Percentiles rank a stretch among this genome's conserved stretches.
Conservation (phyloP, 2,329 filamentous ascomycete species). For the Exutisphaerella laricina region DNA sequence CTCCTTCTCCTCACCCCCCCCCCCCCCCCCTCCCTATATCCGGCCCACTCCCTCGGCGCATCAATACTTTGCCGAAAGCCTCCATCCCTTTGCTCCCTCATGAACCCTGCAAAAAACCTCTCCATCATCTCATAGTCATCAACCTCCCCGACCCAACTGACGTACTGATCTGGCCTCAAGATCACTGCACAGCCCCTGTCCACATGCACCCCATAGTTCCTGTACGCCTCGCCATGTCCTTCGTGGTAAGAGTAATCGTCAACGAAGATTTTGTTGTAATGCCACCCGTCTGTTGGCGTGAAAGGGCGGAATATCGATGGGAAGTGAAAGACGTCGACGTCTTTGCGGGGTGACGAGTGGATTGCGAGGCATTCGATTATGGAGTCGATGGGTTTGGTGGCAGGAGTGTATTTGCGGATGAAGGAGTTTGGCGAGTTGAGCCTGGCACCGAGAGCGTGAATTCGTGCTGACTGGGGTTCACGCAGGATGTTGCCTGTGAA, state of each 20-base stretch:
- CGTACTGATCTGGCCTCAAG: slow-evolving; percentile 61
- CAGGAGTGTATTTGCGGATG: slow-evolving; percentile 30
- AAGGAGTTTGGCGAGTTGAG: slow-evolving; percentile 6
- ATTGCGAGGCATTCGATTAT: slow-evolving; percentile 56
- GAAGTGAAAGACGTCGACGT: slow-evolving; percentile 41
- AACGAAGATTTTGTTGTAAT: slow-evolving; percentile 37
- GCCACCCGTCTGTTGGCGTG: slow-evolving; percentile 28
- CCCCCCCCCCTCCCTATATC: not conserved
- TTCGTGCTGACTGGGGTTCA: slow-evolving; percentile 39
- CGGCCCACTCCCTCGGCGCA: not conserved
- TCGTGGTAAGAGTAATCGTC: slow-evolving; percentile 42
- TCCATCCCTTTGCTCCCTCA: slow-evolving; percentile 1
- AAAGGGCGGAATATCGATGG: slow-evolving; percentile 40
- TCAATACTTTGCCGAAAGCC: not conserved
- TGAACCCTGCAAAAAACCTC: slow-evolving; percentile 9
- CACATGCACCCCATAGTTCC: slow-evolving; percentile 54
- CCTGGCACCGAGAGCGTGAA: slow-evolving; percentile 30
- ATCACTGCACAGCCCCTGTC: slow-evolving; percentile 52
- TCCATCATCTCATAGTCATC: slow-evolving; percentile 24
- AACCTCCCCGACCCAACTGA: slow-evolving; percentile 42
- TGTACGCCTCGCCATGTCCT: slow-evolving; percentile 42
- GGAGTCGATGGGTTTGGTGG: slow-evolving; percentile 34
- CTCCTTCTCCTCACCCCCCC: not conserved
- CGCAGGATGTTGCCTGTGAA: slow-evolving; percentile 28
- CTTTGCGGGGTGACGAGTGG: slow-evolving; percentile 49